Evolutionary conservation across 2,329 filamentous ascomycete species (phyloP).

Genomic region (Fusarium avenaceum): DNA sequence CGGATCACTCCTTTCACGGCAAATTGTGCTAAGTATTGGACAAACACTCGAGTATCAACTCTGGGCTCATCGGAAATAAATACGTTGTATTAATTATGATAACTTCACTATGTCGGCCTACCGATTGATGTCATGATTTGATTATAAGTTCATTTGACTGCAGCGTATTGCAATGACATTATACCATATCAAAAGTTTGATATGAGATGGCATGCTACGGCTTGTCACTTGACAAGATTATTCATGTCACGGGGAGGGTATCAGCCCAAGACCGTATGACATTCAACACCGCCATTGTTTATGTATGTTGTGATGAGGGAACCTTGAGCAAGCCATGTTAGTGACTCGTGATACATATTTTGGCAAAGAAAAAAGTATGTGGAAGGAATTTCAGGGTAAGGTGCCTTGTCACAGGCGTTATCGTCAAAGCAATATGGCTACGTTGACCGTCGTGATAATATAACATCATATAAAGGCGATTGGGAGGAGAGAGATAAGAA

Average conservation of each 20-base stretch:
- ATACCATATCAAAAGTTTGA: not conserved
- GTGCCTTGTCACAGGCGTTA: constrained; percentile 63
- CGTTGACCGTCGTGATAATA: constrained; percentile 65
- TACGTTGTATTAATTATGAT: constrained; percentile 38
- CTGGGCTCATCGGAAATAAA: constrained; percentile 20
- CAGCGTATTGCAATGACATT: too few relatives aligned
- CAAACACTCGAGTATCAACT: constrained; percentile 10
- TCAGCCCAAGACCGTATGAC: not conserved
- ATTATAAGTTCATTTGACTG: not conserved
- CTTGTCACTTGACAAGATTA: constrained; percentile 19
- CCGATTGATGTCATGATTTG: not conserved
- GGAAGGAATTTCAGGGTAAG: constrained; percentile 30
- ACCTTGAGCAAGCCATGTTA: constrained; percentile 23
- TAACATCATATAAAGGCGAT: constrained; percentile 56
- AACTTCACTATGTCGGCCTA: constrained; percentile 15
- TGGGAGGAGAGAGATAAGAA: constrained; percentile 9
- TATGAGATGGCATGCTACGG: not conserved
- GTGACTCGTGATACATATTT: constrained; percentile 4
- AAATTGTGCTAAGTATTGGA: not conserved
- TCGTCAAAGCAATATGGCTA: constrained; percentile 63
- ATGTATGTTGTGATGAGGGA: not conserved
- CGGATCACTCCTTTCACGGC: constrained; percentile 23
- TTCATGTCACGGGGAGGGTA: too few relatives aligned
- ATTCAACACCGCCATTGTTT: not conserved
- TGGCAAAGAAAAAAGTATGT: not conserved